Evolutionary conservation across 192 early-diverging fungal genomes (phyloP), one percentile per base, ranked within the genome.

Genomic region (Coemansia erecta): DNA sequence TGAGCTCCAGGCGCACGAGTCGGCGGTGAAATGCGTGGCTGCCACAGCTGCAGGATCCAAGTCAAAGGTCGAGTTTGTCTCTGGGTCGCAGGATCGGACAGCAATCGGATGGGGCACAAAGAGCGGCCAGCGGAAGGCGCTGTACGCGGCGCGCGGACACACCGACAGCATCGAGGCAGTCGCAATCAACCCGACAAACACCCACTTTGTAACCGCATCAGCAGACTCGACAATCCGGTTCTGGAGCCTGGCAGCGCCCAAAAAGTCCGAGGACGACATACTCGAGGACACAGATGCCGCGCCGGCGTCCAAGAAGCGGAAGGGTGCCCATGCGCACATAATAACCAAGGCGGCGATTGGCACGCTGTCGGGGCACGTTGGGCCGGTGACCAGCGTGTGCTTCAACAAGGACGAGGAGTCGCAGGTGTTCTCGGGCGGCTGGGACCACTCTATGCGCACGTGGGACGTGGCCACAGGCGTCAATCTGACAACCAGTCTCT

Each of bases 361-460:
- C 24, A 76, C 75, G 24, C 66, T 87, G 24, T 76, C 79, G 17
- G 94, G 89, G 4, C 95, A 98, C 63, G 77, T 84, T 18, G 93
- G 89, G 2, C 83, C 85, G 33, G 90, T 95, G 8, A 88, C 86
- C 17, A 64, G 85, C 19, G 82, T 94, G 14, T 73, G 68, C 50
- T 97, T 90, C 70, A 84, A 89, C 72, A 65, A 60, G n/a, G 64
- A 68, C 13, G 77, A 84, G 31, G 70, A 80, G 58, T 80, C 85
- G 57, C 81, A 79, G 49, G 63, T 97, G 46, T 97, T 88, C 73
- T 87, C 86, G 54, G 93, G 89, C 66, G 91, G 94, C 59, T 92
- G 88, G 87, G 97, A 98, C 82, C 94, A 98, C 72, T 89, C 92
- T 40, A 82, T 97, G 45, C 82, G 94, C 56, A 73, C 83, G 12